phyloP scores from a whole-genome alignment of 140 eudicot genomes.

The Erigeron philadelphicus region DNA sequence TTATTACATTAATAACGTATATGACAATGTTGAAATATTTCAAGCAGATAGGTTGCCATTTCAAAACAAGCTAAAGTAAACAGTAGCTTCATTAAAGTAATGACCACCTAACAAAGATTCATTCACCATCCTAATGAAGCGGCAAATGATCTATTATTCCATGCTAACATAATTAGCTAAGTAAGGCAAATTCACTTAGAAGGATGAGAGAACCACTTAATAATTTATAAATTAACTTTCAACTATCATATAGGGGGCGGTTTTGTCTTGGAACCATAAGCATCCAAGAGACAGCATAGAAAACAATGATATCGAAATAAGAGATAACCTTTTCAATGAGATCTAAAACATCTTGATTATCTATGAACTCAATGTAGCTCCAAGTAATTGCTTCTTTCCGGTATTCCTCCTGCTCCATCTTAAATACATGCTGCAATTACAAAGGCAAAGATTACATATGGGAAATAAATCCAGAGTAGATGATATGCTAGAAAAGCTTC shows the following conservation, averaged over 20 bases:
- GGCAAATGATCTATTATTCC: slow-evolving; percentile 3
- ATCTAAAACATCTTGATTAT: slow-evolving; percentile 96
- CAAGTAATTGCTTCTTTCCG: slow-evolving; percentile 80
- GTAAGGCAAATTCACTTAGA: neutral
- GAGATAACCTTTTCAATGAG: slow-evolving; percentile 81
- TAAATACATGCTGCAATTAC: slow-evolving; percentile 92
- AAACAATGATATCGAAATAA: slow-evolving; percentile 7
- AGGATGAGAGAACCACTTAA: slow-evolving; percentile 3
- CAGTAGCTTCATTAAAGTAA: slow-evolving; percentile 4
- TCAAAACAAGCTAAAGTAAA: neutral
- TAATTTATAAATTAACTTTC: too few species aligned
- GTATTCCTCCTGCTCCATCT: slow-evolving; percentile 99
- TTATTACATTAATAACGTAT: neutral
- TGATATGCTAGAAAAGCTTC: slow-evolving; percentile 15
- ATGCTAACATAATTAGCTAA: neutral
- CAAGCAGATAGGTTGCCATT: neutral
- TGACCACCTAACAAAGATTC: neutral
- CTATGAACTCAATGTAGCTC: slow-evolving; percentile 97
- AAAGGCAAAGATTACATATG: too few species aligned
- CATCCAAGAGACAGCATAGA: slow-evolving; percentile 3
- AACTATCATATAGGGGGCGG: slow-evolving; percentile 6
- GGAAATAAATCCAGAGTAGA: neutral
- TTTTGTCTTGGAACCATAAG: slow-evolving; percentile 14
- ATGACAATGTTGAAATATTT: too few species aligned
- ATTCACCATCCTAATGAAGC: neutral